phyloP scores from a whole-genome alignment of 2,329 filamentous ascomycete species.

The Fusarium sp. region DNA sequence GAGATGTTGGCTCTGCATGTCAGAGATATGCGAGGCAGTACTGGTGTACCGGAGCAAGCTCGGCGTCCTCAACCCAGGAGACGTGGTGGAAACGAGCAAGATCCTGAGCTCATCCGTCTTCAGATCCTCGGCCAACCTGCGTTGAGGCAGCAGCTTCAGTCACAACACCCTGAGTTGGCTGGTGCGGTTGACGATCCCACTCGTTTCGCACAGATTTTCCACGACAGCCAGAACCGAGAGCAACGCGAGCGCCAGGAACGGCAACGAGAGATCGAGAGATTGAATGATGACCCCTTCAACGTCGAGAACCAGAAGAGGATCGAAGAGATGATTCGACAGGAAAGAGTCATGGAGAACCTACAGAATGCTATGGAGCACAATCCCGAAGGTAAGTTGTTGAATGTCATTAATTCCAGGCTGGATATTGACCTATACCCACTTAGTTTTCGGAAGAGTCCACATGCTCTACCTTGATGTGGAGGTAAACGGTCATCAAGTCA shows the following conservation, averaged over 20 bases:
- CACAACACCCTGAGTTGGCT: constrained; percentile 82
- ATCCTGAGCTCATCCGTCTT: constrained; percentile 86
- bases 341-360: constrained; percentile 93
- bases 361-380: constrained; percentile 98
- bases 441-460: constrained; percentile 93
- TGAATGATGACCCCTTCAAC: constrained; percentile 97
- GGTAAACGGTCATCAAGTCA: constrained; percentile 92
- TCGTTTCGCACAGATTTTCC: constrained; percentile 81
- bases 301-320: constrained; percentile 92
- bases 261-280: constrained; percentile 83
- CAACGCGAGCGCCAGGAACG: constrained; percentile 81
- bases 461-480: constrained; percentile 97
- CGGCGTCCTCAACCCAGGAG: constrained; percentile 53
- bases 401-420: background rate
- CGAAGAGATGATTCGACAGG: constrained; percentile 96
- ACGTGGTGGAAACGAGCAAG: constrained; percentile 61
- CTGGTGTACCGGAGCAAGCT: constrained; percentile 57
- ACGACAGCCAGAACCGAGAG: constrained; percentile 78
- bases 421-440: constrained; percentile 15
- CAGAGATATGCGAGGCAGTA: constrained; percentile 68
- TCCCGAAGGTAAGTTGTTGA: constrained; percentile 83
- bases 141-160: constrained; percentile 78
- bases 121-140: constrained; percentile 85
- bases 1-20: constrained; percentile 95
- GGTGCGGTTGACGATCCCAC: constrained; percentile 81